Evolutionary conservation across 2,329 filamentous ascomycete genomes (phyloP), one percentile per base, ranked within the genome.

Genomic region (Tothia fuscella): DNA sequence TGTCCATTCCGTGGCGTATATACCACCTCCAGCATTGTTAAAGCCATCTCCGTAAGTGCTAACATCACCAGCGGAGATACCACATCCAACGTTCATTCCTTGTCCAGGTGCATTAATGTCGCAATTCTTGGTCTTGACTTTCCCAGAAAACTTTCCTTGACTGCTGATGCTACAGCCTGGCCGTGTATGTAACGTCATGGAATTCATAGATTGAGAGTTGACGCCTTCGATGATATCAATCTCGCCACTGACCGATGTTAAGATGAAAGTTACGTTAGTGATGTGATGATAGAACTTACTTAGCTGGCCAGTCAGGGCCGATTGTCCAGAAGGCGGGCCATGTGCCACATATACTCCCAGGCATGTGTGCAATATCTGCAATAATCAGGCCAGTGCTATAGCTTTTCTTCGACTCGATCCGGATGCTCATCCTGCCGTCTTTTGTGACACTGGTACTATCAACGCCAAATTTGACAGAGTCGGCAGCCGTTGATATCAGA

Each of bases 1-100:
- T 2, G 80, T 85, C 83, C 87, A 93, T 46, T 63, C 53, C 12
- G 61, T 66, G 16, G 64, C 67, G 48, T 63, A 70, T 34, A 70
- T 61, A 37, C 60, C 65, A 38, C 67, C 67, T 20, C 52, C 52
- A 41, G 58, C 61, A 12, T 48, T 41, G 53, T 71, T 81, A 58
- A 80, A 72, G 0, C 57, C 64, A 4, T 57, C 56, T 26, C 76
- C 76, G 43, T 68, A 78, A 40, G 57, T 61, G 26, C 53, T 48
- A 19, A 60, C 56, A 24, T 55, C 48, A 14, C 61, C 51, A 20
- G 64, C 63, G 26, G 55, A 53, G 43, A 67, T 62, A n/a, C 56
- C 55, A 49, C 65, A 66, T 41, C 61, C 63, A n/a, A 53, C 56
- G 43, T 63, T 67, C 35, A 55, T 53, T 35, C 45, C 46, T 45